Evolutionary conservation across 805 yeast species (phyloP).

Genomic region (Scheffersomyces spartinae): DNA sequence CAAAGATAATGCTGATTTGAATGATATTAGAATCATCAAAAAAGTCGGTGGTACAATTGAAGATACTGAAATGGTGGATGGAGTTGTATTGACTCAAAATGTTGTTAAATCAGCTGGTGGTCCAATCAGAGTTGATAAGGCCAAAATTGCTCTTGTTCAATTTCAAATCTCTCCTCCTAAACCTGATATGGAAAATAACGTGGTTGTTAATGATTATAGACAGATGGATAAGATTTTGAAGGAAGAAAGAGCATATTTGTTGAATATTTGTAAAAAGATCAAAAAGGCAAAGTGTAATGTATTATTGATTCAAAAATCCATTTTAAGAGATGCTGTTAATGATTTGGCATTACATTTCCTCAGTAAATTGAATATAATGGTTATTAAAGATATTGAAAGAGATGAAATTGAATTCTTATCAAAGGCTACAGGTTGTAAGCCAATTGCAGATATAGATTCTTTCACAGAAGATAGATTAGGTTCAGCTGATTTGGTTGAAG

Average conservation of each 20-base stretch:
- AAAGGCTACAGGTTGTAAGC: conserved; percentile 83
- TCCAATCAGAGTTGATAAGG: conserved; percentile 89
- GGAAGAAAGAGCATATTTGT: conserved; percentile 92
- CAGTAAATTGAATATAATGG: conserved; percentile 87
- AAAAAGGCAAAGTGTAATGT: conserved; percentile 96
- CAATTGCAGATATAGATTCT: conserved; percentile 89
- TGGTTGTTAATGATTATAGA: conserved; percentile 94
- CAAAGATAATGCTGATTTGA: conserved; percentile 65
- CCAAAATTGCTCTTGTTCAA: conserved; percentile 80
- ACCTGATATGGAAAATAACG: conserved; percentile 96
- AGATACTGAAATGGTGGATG: conserved; percentile 86
- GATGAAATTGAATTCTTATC: conserved; percentile 90
- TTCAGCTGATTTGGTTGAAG: conserved; percentile 85
- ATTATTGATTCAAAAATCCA: conserved; percentile 81
- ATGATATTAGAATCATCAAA: conserved; percentile 80
- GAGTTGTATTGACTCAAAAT: conserved; percentile 86
- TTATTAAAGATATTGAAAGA: conserved; percentile 88
- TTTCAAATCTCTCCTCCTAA: conserved; percentile 95
- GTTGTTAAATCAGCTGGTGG: conserved; percentile 90
- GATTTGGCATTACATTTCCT: conserved; percentile 91
- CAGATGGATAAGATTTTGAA: conserved; percentile 98
- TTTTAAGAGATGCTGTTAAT: conserved; percentile 87
- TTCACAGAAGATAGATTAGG: conserved; percentile 92
- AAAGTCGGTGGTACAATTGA: conserved; percentile 97
- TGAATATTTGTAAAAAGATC: conserved; percentile 91